Percentiles rank a stretch among this genome's conserved stretches.
Conservation (phyloP, 73 alveolate species). For the Uronychia binucleata region DNA sequence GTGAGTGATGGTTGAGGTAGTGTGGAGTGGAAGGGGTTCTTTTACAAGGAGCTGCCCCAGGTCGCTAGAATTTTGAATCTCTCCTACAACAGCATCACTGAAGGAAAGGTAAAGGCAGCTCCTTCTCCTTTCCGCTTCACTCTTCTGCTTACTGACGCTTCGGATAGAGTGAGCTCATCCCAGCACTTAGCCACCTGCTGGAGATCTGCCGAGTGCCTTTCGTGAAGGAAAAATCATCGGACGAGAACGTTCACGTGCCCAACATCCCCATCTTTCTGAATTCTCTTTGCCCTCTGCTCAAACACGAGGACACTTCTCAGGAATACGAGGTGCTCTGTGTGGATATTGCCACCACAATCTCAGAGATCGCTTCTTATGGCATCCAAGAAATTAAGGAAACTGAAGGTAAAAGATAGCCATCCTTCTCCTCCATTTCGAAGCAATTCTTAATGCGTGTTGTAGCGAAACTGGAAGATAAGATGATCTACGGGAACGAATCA, state of each 20-base stretch:
- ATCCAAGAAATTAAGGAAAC: slow-evolving; percentile 69
- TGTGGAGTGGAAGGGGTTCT: slow-evolving; percentile 79
- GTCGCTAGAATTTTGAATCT: slow-evolving; percentile 71
- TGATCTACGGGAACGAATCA: slow-evolving; percentile 71
- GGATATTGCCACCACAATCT: slow-evolving; percentile 72
- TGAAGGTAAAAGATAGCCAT: slow-evolving; percentile 37
- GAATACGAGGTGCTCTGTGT: slow-evolving; percentile 58
- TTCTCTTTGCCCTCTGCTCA: slow-evolving; percentile 73
- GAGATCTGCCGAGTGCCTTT: slow-evolving; percentile 75
- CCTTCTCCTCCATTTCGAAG: no score
- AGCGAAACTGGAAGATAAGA: slow-evolving; percentile 68
- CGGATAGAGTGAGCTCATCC: slow-evolving; percentile 31
- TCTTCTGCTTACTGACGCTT: not conserved
- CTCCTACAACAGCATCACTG: slow-evolving; percentile 66
- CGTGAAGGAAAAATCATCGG: slow-evolving; percentile 75
- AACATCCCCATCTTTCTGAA: slow-evolving; percentile 72
- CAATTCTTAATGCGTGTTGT: no score
- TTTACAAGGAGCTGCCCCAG: slow-evolving; percentile 76
- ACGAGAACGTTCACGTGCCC: slow-evolving; percentile 82
- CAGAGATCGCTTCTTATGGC: slow-evolving; percentile 83
- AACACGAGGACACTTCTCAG: slow-evolving; percentile 45
- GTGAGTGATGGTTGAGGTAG: slow-evolving; percentile 36
- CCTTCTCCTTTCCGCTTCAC: slow-evolving; percentile 18
- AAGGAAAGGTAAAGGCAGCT: slow-evolving; percentile 62
- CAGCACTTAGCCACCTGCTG: slow-evolving; percentile 54